phyloP scores from a whole-genome alignment of 139 green algal genomes.

The Trebouxia sp. region DNA sequence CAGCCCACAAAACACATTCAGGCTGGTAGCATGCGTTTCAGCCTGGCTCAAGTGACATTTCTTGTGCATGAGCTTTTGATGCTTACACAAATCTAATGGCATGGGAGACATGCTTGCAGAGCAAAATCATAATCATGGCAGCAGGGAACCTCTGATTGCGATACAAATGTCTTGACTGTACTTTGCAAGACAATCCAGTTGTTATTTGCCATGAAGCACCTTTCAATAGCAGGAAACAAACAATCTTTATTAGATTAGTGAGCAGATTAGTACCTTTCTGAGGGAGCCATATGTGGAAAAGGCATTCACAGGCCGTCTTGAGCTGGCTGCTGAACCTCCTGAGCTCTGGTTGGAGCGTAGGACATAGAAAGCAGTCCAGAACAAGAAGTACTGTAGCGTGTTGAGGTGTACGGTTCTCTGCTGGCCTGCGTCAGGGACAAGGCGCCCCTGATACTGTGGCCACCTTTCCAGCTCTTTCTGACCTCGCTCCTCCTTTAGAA shows the following conservation, averaged over 20 bases:
- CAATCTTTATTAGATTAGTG: not conserved
- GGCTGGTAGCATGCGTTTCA: not conserved
- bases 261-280: not conserved
- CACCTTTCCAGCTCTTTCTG: conserved; percentile 57
- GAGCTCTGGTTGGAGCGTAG: conserved; percentile 53
- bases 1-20: not conserved
- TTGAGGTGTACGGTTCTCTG: conserved; percentile 58
- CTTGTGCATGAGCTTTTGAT: too few relatives aligned
- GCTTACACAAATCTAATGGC: too few relatives aligned
- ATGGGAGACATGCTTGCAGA: too few relatives aligned
- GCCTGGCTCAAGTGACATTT: too few relatives aligned
- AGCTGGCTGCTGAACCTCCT: not conserved
- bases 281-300: not conserved
- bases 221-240: not conserved
- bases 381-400: conserved; percentile 77
- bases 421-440: conserved; percentile 30
- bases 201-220: too few relatives aligned
- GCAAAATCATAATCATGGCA: too few relatives aligned
- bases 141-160: too few relatives aligned
- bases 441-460: conserved; percentile 71
- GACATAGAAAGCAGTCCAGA: conserved; percentile 86
- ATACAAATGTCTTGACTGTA: too few relatives aligned
- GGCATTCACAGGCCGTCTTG: not conserved
- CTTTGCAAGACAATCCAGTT: too few relatives aligned
- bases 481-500: conserved; percentile 46